Conservation (phyloP, 345 rosid species). For the Psidium guajava region DNA sequence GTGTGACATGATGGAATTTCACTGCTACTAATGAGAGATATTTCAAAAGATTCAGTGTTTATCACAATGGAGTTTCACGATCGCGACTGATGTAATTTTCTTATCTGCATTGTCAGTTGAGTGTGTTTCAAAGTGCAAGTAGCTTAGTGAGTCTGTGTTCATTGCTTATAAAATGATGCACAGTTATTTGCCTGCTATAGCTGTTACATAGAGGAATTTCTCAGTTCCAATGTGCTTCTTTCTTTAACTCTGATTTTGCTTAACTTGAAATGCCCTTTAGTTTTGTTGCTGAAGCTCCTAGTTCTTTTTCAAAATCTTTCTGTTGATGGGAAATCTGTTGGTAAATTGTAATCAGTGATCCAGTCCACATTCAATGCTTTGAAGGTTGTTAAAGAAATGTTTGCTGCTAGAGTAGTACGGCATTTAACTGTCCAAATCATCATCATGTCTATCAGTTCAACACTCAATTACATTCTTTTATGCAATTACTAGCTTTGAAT, state of each 20-base stretch:
- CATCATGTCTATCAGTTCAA: background rate
- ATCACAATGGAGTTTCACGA: background rate
- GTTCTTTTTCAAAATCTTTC: background rate
- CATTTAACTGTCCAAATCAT: background rate
- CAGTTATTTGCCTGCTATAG: background rate
- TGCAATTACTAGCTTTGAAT: background rate
- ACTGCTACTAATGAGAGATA: background rate
- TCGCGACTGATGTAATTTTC: background rate
- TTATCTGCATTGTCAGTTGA: background rate
- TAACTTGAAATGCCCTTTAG: background rate
- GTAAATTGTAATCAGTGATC: background rate
- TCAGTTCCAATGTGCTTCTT: background rate
- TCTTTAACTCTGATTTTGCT: background rate
- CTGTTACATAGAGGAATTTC: background rate
- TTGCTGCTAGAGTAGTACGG: background rate
- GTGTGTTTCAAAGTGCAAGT: background rate
- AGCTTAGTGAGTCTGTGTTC: background rate
- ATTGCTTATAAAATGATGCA: background rate
- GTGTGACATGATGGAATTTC: background rate
- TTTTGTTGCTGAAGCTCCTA: background rate
- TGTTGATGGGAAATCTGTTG: background rate
- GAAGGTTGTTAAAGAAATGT: background rate
- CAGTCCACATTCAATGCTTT: background rate
- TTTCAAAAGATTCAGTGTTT: background rate
- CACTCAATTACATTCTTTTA: background rate